Evolutionary conservation across 768 basidiomycete species (phyloP).

Genomic region (Tylopilus intermedius): DNA sequence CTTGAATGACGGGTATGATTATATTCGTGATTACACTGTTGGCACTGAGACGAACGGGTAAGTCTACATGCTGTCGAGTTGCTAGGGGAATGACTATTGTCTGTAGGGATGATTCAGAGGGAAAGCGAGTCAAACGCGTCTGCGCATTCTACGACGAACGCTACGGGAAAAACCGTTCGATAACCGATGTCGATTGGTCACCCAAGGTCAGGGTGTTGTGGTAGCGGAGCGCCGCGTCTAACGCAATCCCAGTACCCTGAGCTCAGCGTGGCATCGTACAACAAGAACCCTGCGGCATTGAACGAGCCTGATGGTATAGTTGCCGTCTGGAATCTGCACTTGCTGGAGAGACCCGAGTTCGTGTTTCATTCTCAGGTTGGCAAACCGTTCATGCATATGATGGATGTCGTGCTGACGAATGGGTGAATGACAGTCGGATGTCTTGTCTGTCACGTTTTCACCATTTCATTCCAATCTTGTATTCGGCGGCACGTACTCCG

Average conservation of each 20-base stretch:
- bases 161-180: slow-evolving; percentile 87
- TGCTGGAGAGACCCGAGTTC: slow-evolving; percentile 94
- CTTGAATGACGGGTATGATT: slow-evolving; percentile 92
- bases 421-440: slow-evolving; percentile 72
- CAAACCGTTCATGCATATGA: slow-evolving; percentile 4
- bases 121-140: slow-evolving; percentile 84
- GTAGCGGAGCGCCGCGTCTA: not conserved
- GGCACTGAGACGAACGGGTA: slow-evolving; percentile 80
- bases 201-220: slow-evolving; percentile 63
- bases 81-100: slow-evolving; percentile 4
- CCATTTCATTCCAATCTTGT: slow-evolving; percentile 97
- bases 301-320: slow-evolving; percentile 98
- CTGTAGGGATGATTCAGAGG: slow-evolving; percentile 82
- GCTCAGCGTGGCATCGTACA: slow-evolving; percentile 92
- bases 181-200: slow-evolving; percentile 97
- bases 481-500: slow-evolving; percentile 98
- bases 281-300: slow-evolving; percentile 89
- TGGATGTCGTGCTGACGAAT: slow-evolving; percentile 3
- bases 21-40: slow-evolving; percentile 94
- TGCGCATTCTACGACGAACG: slow-evolving; percentile 92
- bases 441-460: slow-evolving; percentile 93
- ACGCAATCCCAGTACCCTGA: slow-evolving; percentile 73
- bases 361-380: slow-evolving; percentile 96
- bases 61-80: slow-evolving; percentile 27
- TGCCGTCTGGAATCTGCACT: slow-evolving; percentile 94